Percentiles rank a stretch among this genome's conserved stretches.
Conservation (phyloP, 441 rosid species). For the Erodium trifolium region DNA sequence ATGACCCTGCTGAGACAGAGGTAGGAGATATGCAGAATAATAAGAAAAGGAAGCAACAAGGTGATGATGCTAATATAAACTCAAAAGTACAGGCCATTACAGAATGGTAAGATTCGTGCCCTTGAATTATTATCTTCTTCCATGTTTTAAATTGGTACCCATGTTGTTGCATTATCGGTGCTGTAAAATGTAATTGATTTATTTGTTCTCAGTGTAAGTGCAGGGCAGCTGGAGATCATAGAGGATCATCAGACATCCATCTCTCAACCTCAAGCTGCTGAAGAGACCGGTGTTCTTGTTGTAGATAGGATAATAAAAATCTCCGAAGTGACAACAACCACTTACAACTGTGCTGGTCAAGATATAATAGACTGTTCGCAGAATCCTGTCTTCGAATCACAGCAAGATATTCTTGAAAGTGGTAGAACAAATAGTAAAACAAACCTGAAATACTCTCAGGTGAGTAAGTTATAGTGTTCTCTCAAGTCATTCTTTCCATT, state of each 20-base stretch:
- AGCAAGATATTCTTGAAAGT: background rate
- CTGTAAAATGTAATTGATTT: background rate
- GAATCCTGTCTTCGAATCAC: slow-evolving; percentile 7
- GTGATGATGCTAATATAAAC: slow-evolving; percentile 17
- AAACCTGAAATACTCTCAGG: background rate
- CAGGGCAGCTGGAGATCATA: background rate
- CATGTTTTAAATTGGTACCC: background rate
- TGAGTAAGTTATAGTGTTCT: background rate
- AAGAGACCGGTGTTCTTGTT: slow-evolving; percentile 13
- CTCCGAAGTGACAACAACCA: background rate
- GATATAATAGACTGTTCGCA: background rate
- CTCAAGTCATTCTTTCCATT: background rate
- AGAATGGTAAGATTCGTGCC: background rate
- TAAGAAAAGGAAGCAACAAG: slow-evolving; percentile 36
- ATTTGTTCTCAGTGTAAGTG: slow-evolving; percentile 1
- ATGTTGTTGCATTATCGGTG: background rate
- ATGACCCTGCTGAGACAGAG: slow-evolving; percentile 17
- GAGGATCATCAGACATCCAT: slow-evolving; percentile 11
- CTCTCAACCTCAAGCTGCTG: slow-evolving; percentile 9
- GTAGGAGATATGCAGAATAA: slow-evolving; percentile 21
- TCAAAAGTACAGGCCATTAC: background rate
- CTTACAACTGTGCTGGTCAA: background rate
- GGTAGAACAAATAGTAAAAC: slow-evolving; percentile 4
- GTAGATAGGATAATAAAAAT: slow-evolving; percentile 12
- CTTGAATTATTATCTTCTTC: background rate